phyloP scores from a whole-genome alignment of 192 early-diverging fungal species.

The Entomortierella chlamydospora region DNA sequence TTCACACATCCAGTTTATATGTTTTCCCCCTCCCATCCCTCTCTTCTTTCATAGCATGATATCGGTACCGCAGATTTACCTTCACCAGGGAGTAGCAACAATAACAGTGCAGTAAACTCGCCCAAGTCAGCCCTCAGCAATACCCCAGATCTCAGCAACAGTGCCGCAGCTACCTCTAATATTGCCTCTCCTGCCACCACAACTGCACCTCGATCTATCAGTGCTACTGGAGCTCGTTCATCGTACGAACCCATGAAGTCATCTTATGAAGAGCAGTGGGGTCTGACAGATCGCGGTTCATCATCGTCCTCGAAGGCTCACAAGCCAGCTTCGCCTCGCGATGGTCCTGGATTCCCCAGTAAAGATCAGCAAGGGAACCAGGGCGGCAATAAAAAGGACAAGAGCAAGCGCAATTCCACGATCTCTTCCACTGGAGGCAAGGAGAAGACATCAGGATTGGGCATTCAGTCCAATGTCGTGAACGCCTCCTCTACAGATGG shows the following conservation, averaged over 20 bases:
- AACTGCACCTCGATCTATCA: conserved; percentile 31
- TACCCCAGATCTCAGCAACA: conserved; percentile 35
- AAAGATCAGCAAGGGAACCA: conserved; percentile 4
- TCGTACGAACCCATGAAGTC: conserved; percentile 64
- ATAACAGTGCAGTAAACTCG: conserved; percentile 28
- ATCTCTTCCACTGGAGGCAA: conserved; percentile 1
- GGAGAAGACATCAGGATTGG: conserved; percentile 31
- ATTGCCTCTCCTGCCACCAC: conserved; percentile 1
- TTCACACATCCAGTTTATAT: too few species aligned
- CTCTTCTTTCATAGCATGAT: conserved; percentile 29
- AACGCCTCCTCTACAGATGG: conserved; percentile 7
- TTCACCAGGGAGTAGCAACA: conserved; percentile 48
- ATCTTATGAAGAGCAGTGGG: conserved; percentile 62
- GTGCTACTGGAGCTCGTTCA: conserved; percentile 48
- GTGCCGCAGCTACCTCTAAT: background rate
- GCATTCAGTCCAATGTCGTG: conserved; percentile 29
- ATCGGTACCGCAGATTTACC: conserved; percentile 39
- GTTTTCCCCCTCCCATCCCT: too few species aligned
- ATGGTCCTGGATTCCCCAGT: conserved; percentile 35
- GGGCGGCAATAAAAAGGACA: conserved; percentile 38
- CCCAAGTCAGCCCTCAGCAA: conserved; percentile 46
- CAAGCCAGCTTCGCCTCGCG: conserved; percentile 42
- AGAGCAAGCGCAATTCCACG: conserved; percentile 25
- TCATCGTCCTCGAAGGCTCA: conserved; percentile 25
- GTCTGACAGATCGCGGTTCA: conserved; percentile 19